Conservation (phyloP, 768 basidiomycete genomes). For the Russula abietina region DNA sequence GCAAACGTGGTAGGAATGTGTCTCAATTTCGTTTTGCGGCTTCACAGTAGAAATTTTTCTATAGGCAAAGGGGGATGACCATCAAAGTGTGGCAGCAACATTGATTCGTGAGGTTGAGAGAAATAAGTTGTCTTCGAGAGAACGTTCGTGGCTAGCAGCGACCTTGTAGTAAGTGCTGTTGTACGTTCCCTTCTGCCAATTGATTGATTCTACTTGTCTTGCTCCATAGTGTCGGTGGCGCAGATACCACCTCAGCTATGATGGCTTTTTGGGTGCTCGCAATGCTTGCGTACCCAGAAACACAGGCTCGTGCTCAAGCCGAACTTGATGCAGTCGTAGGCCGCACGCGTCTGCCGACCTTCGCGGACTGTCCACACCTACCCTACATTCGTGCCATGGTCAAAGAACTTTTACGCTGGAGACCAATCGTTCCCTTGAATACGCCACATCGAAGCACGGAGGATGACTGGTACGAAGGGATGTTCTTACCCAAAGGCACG, state of each 20-base stretch:
- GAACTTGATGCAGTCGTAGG: conserved; percentile 1
- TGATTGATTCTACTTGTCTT: neutral
- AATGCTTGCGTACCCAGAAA: neutral
- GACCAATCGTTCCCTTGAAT: neutral
- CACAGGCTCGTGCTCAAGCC: neutral
- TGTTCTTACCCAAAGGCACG: neutral
- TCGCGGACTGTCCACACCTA: neutral
- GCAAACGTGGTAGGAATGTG: neutral
- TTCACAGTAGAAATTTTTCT: neutral
- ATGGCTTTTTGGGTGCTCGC: neutral
- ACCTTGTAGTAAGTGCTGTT: neutral
- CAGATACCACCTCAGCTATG: neutral
- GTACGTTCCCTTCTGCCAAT: too few relatives aligned
- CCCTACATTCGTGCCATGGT: conserved; percentile 4
- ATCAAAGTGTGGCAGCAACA: neutral
- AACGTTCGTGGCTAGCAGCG: neutral
- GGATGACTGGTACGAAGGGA: neutral
- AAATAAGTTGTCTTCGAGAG: neutral
- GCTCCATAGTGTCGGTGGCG: neutral
- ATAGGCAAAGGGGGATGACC: neutral
- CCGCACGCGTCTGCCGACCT: neutral
- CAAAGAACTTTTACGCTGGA: neutral
- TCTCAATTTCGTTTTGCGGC: neutral
- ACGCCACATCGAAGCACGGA: neutral
- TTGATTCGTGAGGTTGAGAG: neutral